Evolutionary conservation across 768 basidiomycete genomes (phyloP), one percentile per base, ranked within the genome.

Genomic region (Chalciporus piperatus): DNA sequence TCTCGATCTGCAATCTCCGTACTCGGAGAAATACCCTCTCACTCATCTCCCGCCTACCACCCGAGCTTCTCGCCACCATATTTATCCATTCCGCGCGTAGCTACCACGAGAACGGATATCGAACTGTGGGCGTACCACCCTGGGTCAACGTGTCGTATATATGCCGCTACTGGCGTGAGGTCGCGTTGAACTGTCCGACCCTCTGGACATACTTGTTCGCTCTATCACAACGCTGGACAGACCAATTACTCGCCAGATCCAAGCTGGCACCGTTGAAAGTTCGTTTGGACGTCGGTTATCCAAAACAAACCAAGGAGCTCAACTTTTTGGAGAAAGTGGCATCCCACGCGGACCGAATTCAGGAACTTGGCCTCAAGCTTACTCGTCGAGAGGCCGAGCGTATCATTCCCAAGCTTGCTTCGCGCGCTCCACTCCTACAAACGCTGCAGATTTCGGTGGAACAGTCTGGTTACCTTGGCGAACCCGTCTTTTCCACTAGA

Each of bases 211-310:
- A 59, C 41, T 62, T 71, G 20, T 58, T 69, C 3, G 71, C 75
- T 35, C 58, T 55, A 10, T 67, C 64, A 22, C 67, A 63, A 9
- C 56, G 53, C 27, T 75, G 73, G 72, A 70, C 69, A 16, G 65
- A 71, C 47, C 75, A 74, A 57, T 73, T 79, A 68, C 52, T 80
- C 22, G 61, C 58, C 32, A 69, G 78, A 19, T 80, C 79, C 3
- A 78, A 76, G 56, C 70, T 62, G 61, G 70, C 70, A 14, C 65
- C 70, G 28, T 40, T 67, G 38, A 51, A 51, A 30, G 44, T 67
- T 27, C n/a, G 46, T 33, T 25, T 45, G 3, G 60, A 64, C 61
- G 74, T 20, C 50, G 62, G 40, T 51, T 75, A 46, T 65, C 60
- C 46, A 19, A 50, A 65, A 58, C 23, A 55, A 57, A 51, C 41